Base-by-base conservation (phyloP, 2,329 filamentous ascomycete genomes). In the Pezicula radicicola region DNA sequence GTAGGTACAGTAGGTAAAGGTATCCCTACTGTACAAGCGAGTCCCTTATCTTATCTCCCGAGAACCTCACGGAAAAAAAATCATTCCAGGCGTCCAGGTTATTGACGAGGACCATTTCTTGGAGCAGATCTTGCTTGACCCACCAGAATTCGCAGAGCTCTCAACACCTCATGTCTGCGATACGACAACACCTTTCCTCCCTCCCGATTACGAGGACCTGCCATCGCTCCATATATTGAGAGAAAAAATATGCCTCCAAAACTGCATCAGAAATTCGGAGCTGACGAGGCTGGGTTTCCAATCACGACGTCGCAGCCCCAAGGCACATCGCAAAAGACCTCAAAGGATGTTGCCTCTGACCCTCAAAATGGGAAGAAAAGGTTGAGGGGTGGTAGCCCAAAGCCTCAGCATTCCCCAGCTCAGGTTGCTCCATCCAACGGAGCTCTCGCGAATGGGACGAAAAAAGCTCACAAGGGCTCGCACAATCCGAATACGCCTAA, bases 191-290 rank as follows among this genome's bases (percentile, higher is more conserved):
- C 18, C 10, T 49, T 42, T 15, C 9, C 13, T 21, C 19, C 12
- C 35, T 44, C 18, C n/a, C 18, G 15, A 35, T n/a, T 48, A 37
- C 21, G 15, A 13, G 18, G 5, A 18, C 25, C 16, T 25, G 18
- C 13, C 13, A 42, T 42, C 25, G 25, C n/a, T 7, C 15, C n/a
- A n/a, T 9, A 12, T 12, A 30, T 13, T 19, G 37, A 25, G 25
- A 25, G 25, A 25, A 46, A 50, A 59, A 66, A 44, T 28, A 75
- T 75, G 72, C 70, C 72, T 27, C 70, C 74, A 61, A 67, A 68
- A 56, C 65, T 73, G 10, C 67, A 68, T 52, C 70, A 63, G 13
- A 65, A 65, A 33, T 74, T 75, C 54, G 63, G 60, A 16, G 68
- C 69, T 41, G 64, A 67, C 16, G 60, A 62, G 47, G 55, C 60